Base-by-base conservation (phyloP, 2,329 filamentous ascomycete species). In the Hymenoscyphus scutula region DNA sequence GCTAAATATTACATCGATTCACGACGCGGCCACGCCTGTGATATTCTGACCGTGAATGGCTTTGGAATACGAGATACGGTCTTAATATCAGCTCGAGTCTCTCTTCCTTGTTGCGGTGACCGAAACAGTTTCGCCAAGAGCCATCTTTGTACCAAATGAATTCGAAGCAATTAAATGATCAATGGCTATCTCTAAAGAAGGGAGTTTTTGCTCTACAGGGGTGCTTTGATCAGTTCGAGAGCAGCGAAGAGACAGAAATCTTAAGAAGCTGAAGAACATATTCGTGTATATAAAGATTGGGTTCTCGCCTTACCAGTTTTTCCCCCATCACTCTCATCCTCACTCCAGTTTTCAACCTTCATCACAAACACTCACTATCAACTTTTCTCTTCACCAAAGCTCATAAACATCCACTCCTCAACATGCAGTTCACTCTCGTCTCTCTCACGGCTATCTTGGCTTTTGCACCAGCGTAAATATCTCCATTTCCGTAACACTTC, bases 401-500 rank as follows among this genome's bases (percentile, higher is more conserved):
- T 19, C 23, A 45, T 19, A 19, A 45, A 45, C 41, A 34, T n/a
- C 19, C 13, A 45, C 5, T 23, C n/a, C 17, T 45, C n/a, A 45
- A 45, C 6, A 45, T 45, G 41, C n/a, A 23, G 41, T 45, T 45
- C n/a, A 45, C 41, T 45, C 41, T 23, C 41, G 10, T 10, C n/a
- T 45, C n/a, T 10, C 17, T 45, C 41, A 3, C 19, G 6, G n/a
- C 41, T 19, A 19, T 45, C n/a, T 10, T 45, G 41, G 41, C 41
- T 45, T 45, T 45, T 8, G 41, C 41, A 19, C 41, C 41, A 45
- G 41, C 41, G 41, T 45, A 45, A 45, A n/a, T n/a, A 45, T 45
- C n/a, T 8, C 11, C 41, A 45, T 8, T 19, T 6, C 19, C 7
- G 10, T 10, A 23, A 7, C 2, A 19, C n/a, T 45, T 23, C 10